These are phyloP conservation scores for Diplocarpon mali DNA, from an alignment of 2,329 filamentous ascomycete genomes.

Conservation along the genomic window DNA sequence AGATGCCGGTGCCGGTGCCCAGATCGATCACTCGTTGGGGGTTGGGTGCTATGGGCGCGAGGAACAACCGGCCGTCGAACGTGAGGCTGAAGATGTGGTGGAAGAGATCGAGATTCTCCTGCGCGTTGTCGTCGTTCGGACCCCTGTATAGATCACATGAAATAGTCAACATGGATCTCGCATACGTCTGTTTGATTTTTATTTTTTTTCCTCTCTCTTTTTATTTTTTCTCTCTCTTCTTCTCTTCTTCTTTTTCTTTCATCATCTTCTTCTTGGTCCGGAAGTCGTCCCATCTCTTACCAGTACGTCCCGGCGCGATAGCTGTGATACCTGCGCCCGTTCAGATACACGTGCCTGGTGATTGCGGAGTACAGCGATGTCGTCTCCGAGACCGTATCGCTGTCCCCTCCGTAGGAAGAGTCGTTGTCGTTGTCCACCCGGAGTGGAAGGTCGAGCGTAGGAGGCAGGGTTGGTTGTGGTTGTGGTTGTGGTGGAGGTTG, in stretches of 20 bases:
- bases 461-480: not conserved
- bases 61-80: constrained; percentile 12
- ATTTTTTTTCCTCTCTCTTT: no score
- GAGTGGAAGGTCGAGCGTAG: not conserved
- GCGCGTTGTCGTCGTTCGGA: constrained; percentile 12
- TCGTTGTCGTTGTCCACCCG: constrained; percentile 2
- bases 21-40: constrained; percentile 14
- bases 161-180: no score
- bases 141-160: not conserved
- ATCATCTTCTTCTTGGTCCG: no score
- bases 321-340: constrained; percentile 36
- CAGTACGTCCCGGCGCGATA: constrained; percentile 30
- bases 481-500: not conserved
- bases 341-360: constrained; percentile 26
- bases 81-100: constrained; percentile 16
- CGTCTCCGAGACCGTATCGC: constrained; percentile 7
- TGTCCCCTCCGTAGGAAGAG: constrained; percentile 5
- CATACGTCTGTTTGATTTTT: no score
- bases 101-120: constrained; percentile 13
- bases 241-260: no score
- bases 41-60: constrained; percentile 17
- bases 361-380: constrained; percentile 11
- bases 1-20: constrained; percentile 5
- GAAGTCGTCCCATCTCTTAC: not conserved
- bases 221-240: no score